These are phyloP conservation scores for Cutaneotrichosporon sp. DNA, from an alignment of 1,284 basidiomycete species.

Conservation along the genomic window DNA sequence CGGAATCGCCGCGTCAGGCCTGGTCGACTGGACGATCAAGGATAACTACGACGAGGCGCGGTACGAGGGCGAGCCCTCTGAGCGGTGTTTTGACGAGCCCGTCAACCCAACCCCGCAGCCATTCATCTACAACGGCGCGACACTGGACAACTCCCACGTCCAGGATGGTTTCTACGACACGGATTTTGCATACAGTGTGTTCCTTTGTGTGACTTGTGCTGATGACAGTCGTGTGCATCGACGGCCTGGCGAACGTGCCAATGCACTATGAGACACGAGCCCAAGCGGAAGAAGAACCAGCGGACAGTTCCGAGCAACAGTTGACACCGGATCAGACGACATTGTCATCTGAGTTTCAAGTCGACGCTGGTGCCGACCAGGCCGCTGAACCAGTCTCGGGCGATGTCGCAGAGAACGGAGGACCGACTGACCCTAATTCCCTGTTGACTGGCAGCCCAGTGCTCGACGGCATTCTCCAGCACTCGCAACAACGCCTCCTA, in stretches of 20 bases:
- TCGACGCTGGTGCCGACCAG: too few species aligned
- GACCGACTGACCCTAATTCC: too few species aligned
- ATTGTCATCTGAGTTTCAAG: not conserved
- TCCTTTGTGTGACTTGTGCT: not conserved
- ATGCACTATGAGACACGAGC: too few species aligned
- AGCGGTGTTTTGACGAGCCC: constrained; percentile 45
- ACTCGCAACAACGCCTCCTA: constrained; percentile 45
- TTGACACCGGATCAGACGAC: not conserved
- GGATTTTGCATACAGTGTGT: constrained; percentile 48
- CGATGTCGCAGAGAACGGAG: too few species aligned
- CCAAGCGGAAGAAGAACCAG: not conserved
- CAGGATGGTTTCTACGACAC: constrained; percentile 46
- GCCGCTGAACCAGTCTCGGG: too few species aligned
- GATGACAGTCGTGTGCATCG: constrained; percentile 37
- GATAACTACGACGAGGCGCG: constrained; percentile 46
- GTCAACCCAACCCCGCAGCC: constrained; percentile 45
- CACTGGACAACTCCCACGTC: constrained; percentile 33
- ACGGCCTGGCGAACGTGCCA: constrained; percentile 21
- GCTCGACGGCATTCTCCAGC: constrained; percentile 46
- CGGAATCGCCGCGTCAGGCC: constrained; percentile 47
- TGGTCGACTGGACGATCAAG: constrained; percentile 42
- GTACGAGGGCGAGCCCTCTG: constrained; percentile 40
- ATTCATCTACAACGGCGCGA: constrained; percentile 36
- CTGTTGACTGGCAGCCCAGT: constrained; percentile 31
- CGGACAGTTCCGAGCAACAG: not conserved